Evolutionary conservation across 768 basidiomycete genomes (phyloP).

Genomic region (Antrodiella citrinella): DNA sequence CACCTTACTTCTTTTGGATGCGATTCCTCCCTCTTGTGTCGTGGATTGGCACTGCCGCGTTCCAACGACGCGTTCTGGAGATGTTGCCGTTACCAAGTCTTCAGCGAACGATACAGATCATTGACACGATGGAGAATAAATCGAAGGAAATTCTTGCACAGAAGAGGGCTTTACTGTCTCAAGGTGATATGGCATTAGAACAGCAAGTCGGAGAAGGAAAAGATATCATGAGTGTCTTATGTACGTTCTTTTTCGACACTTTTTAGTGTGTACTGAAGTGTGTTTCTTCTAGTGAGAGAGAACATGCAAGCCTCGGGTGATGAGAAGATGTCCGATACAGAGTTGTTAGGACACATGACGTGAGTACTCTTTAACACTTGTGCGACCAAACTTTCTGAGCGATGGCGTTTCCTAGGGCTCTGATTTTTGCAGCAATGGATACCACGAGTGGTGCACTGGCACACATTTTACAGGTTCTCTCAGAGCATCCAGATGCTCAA

Average conservation of each 20-base stretch:
- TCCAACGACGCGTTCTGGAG: conserved; percentile 25
- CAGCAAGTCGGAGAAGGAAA: conserved; percentile 30
- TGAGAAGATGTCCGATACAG: conserved; percentile 21
- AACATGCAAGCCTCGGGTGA: conserved; percentile 25
- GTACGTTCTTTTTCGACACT: conserved; percentile 21
- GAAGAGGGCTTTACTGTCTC: conserved; percentile 28
- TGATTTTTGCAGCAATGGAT: conserved; percentile 21
- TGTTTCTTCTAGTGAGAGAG: conserved; percentile 27
- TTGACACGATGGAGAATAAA: conserved; percentile 27
- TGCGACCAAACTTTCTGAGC: not conserved
- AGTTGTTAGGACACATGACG: conserved; percentile 33
- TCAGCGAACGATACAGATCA: conserved; percentile 25
- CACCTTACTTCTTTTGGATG: conserved; percentile 1
- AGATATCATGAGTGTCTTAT: conserved; percentile 39
- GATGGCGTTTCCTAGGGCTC: conserved; percentile 6
- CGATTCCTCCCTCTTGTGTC: conserved; percentile 6
- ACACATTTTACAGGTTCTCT: conserved; percentile 15
- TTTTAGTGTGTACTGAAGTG: not conserved
- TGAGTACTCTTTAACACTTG: conserved; percentile 1
- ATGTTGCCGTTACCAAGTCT: conserved; percentile 24
- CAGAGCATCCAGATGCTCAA: conserved; percentile 16
- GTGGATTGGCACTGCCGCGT: conserved; percentile 11
- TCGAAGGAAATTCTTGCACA: conserved; percentile 27
- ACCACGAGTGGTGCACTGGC: conserved; percentile 17
- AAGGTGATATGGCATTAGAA: conserved; percentile 26